Percentiles rank a stretch among this genome's conserved stretches.
phyloP scores from a whole-genome alignment of 2,329 filamentous ascomycete species.

The Cladophialophora psammophila region DNA sequence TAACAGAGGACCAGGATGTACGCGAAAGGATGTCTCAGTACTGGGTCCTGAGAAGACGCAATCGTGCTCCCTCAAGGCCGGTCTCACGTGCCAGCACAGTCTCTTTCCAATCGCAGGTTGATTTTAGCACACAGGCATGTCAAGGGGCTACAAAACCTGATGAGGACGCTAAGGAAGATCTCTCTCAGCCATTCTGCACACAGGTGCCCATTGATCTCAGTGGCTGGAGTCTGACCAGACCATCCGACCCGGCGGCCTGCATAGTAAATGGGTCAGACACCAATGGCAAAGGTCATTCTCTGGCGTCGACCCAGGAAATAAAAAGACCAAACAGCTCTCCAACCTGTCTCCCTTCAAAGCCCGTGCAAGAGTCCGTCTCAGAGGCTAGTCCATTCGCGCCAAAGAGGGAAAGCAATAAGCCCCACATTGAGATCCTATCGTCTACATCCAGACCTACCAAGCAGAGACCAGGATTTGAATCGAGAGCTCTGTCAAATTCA shows the following conservation, averaged over 20 bases:
- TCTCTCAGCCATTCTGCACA: conserved; percentile 23
- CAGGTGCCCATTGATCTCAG: conserved; percentile 4
- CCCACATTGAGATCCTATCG: background rate
- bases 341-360: background rate
- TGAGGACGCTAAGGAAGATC: conserved; percentile 10
- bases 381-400: background rate
- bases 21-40: conserved; percentile 14
- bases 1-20: conserved; percentile 12
- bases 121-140: background rate
- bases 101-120: conserved; percentile 25
- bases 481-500: background rate
- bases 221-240: background rate
- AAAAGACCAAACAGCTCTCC: background rate
- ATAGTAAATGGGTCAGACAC: background rate
- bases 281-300: background rate
- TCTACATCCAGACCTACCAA: background rate
- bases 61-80: background rate
- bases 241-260: background rate
- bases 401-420: background rate
- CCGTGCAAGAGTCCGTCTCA: background rate
- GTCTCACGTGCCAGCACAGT: conserved; percentile 15
- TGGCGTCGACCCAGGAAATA: background rate
- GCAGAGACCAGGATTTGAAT: no score
- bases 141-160: background rate
- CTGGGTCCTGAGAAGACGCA: conserved; percentile 1